These are phyloP conservation scores for Metschnikowia shivogae DNA, from an alignment of 805 yeast genomes.

Conservation along the genomic window DNA sequence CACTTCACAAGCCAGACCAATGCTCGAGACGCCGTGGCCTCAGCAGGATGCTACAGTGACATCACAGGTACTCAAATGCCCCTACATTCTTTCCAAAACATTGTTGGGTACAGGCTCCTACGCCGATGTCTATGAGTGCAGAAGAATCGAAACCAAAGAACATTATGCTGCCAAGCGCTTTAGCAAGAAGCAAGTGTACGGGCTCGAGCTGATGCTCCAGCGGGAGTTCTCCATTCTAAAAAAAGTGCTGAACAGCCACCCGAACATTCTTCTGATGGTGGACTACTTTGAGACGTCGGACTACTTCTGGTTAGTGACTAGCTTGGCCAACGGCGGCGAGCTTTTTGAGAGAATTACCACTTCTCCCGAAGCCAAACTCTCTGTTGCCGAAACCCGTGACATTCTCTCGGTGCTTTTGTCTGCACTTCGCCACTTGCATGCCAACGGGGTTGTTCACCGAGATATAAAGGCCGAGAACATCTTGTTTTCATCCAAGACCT, in stretches of 20 bases:
- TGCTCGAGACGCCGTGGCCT: not conserved
- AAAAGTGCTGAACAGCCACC: constrained; percentile 46
- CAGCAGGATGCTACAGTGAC: not conserved
- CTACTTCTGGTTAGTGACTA: constrained; percentile 55
- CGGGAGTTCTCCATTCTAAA: constrained; percentile 58
- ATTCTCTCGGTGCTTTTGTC: constrained; percentile 48
- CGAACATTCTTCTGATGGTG: constrained; percentile 55
- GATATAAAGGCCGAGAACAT: constrained; percentile 73
- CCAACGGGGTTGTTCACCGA: constrained; percentile 59
- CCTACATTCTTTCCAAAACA: constrained; percentile 28
- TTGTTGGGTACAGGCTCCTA: constrained; percentile 40
- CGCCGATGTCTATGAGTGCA: constrained; percentile 49
- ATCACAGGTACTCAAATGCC: constrained; percentile 21
- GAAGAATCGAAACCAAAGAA: constrained; percentile 35
- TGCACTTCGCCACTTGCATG: constrained; percentile 57
- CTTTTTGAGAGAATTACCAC: constrained; percentile 55
- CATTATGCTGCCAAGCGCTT: constrained; percentile 54
- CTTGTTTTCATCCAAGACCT: constrained; percentile 39
- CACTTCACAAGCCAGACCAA: not conserved
- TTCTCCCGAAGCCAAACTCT: constrained; percentile 34
- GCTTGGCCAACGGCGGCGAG: constrained; percentile 66
- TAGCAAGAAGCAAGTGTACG: constrained; percentile 46
- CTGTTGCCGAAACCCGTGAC: constrained; percentile 45
- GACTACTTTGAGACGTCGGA: constrained; percentile 70
- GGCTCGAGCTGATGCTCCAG: constrained; percentile 49